Conservation (phyloP, 2,329 filamentous ascomycete species). For the Diaporthe velutina region DNA sequence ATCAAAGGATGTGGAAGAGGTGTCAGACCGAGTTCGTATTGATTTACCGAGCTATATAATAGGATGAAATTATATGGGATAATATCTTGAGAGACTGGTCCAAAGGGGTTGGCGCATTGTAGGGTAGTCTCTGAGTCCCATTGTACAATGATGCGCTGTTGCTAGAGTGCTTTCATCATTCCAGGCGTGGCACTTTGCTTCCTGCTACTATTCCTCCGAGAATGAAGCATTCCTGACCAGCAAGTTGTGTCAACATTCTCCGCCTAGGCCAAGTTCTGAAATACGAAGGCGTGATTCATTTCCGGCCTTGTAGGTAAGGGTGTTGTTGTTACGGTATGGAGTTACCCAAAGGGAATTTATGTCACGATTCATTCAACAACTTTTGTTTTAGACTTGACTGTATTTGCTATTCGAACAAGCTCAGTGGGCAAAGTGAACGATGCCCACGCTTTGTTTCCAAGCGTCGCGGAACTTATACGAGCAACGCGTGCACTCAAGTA, state of each 20-base stretch:
- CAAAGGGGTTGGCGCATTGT: neutral
- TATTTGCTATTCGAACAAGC: slow-evolving; percentile 3
- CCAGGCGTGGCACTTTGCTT: neutral
- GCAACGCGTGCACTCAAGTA: neutral
- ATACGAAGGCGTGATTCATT: neutral
- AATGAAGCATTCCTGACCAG: neutral
- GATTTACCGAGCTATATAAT: too few species aligned
- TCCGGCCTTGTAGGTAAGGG: neutral
- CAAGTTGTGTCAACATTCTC: neutral
- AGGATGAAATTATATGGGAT: neutral
- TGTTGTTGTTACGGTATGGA: too few species aligned
- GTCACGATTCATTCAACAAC: neutral
- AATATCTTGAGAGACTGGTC: neutral
- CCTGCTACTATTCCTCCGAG: neutral
- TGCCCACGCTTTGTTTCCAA: slow-evolving; percentile 9
- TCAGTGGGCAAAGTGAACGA: neutral
- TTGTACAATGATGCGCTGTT: neutral
- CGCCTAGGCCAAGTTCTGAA: neutral
- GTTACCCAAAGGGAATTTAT: neutral
- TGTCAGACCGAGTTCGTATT: neutral
- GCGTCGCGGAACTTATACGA: slow-evolving; percentile 8
- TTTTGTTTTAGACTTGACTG: neutral
- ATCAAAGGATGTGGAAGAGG: neutral
- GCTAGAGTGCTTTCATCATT: neutral
- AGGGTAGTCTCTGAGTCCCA: neutral